A percentile compares a stretch with the other conserved stretches of the same genome.
These are phyloP conservation scores for Olyra latifolia DNA, from an alignment of 176 grass and related monocot species.

Conservation along the genomic window DNA sequence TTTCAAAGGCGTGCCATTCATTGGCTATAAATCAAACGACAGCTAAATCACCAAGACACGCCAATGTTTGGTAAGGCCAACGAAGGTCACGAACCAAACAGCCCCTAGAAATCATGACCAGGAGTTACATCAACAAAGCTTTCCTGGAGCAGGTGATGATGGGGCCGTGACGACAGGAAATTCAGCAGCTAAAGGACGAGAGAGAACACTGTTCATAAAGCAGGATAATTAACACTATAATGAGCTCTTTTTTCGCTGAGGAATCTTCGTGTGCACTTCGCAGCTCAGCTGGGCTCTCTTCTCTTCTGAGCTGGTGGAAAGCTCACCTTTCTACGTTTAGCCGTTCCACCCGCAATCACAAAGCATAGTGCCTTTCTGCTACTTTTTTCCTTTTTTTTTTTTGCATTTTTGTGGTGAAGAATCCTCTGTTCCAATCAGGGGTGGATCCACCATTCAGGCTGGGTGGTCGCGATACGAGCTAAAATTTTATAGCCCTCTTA, in stretches of 20 bases:
- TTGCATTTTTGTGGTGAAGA: neutral
- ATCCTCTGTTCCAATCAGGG: neutral
- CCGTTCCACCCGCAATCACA: neutral
- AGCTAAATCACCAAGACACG: too few relatives aligned
- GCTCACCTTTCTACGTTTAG: neutral
- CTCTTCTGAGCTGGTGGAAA: too few relatives aligned
- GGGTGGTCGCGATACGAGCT: too few relatives aligned
- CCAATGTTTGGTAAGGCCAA: too few relatives aligned
- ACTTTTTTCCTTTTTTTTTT: neutral
- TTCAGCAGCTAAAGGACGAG: neutral
- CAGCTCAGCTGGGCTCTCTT: neutral
- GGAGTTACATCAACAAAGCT: too few relatives aligned
- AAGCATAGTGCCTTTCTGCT: neutral
- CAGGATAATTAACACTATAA: neutral
- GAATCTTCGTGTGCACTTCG: neutral
- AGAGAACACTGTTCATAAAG: neutral
- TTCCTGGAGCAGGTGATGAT: neutral
- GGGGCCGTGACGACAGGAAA: neutral
- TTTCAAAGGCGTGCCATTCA: too few relatives aligned
- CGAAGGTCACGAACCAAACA: too few relatives aligned
- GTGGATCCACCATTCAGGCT: too few relatives aligned
- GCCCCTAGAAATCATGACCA: too few relatives aligned
- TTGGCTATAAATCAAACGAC: too few relatives aligned
- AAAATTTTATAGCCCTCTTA: too few relatives aligned
- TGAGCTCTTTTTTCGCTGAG: neutral